Conservation (phyloP, 345 rosid genomes). For the Eutrema heterophyllum region DNA sequence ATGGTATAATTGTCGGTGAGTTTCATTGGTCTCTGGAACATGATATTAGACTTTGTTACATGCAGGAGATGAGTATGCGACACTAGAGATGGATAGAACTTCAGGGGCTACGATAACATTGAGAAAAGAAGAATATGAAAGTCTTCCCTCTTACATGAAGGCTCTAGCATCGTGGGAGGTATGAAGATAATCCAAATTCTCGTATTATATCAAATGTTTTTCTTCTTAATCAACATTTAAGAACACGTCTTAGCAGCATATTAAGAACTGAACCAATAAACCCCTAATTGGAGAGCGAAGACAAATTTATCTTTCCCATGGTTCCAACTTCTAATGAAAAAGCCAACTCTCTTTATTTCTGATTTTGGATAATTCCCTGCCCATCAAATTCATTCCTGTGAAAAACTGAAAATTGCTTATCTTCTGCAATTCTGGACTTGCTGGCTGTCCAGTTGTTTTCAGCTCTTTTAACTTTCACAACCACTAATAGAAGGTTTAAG, state of each 20-base stretch:
- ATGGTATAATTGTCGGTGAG: not conserved
- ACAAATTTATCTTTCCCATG: no score
- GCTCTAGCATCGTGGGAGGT: constrained; percentile 90
- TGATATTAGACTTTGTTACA: not conserved
- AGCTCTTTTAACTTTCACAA: no score
- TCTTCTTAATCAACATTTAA: not conserved
- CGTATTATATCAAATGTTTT: not conserved
- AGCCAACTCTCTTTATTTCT: no score
- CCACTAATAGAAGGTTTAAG: no score
- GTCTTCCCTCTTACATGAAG: constrained; percentile 70
- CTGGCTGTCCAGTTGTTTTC: no score
- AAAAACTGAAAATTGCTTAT: no score
- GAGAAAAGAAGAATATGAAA: constrained; percentile 52
- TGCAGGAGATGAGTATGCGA: constrained; percentile 30
- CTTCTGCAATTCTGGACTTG: no score
- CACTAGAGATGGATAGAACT: constrained; percentile 22
- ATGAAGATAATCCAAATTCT: constrained; percentile 10
- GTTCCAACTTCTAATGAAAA: no score
- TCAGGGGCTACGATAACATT: constrained; percentile 32
- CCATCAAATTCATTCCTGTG: no score
- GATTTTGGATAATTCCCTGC: no score
- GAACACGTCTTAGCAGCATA: not conserved
- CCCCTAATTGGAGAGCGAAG: no score
- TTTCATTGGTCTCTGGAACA: not conserved
- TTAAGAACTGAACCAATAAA: not conserved